Base-by-base conservation (phyloP, 495 filamentous ascomycete genomes). In the Podospora pseudoanserina region DNA sequence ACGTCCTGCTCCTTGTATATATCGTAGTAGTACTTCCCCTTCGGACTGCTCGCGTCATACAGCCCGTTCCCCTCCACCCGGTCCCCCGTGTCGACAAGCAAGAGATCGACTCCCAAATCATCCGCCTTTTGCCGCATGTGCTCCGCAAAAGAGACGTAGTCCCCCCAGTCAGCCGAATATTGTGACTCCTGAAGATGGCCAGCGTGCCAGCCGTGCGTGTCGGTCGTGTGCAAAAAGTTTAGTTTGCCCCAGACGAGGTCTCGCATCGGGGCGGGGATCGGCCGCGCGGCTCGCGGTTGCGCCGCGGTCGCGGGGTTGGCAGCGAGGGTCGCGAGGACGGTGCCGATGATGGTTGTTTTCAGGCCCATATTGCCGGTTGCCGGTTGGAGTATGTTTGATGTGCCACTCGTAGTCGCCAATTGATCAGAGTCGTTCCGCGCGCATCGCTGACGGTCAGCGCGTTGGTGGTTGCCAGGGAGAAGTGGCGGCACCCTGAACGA, bases 141-240 rank as follows among this genome's bases (percentile, higher is more conserved):
- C 39, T 88, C 79, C 23, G 93, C 87, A 74, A 99, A 97, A 11
- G 95, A 98, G 71, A 98, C 86, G 79, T 98, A 99, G 80, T 99
- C 95, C 49, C 95, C 95, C 91, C 95, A 97, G 76, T 98, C 95
- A 53, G 92, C 96, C 18, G 92, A 94, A 77, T 92, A 99, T 28
- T 92, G 93, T 1, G 93, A 91, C 88, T 99, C 95, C 80, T 92
- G 90, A 6, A 98, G 81, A 85, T 99, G 95, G 27, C 95, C 95
- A 9, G 87, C 93, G 72, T 94, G 88, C 95, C 95, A 99, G 71
- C 96, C 93, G 82, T 99, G 95, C 20, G 90, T 94, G 80, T 97
- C 91, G 20, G 94, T 97, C 0, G 94, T 97, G 72, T 96, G 92
- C 18, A 99, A 82, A 79, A 99, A 93, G 80, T 98, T 98, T 66